phyloP scores from a whole-genome alignment of 2,329 filamentous ascomycete species.

The Plectosphaerella plurivora region DNA sequence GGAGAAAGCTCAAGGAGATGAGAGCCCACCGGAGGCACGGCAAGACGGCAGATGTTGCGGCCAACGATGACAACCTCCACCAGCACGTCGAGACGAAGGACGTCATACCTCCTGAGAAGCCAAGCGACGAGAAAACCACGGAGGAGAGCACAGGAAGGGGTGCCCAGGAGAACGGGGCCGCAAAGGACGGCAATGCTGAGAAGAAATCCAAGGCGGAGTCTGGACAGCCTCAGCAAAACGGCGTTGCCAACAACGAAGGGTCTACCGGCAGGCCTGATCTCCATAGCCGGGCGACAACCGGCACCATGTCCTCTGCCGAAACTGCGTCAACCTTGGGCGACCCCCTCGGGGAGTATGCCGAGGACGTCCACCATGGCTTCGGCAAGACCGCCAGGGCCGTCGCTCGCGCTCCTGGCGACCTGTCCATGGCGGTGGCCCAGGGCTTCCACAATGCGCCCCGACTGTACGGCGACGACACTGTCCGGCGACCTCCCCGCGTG shows the following conservation, averaged over 20 bases:
- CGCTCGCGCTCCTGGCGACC: constrained; percentile 53
- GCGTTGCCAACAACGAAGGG: constrained; percentile 1
- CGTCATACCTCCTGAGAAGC: neutral
- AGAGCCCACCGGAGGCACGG: constrained; percentile 13
- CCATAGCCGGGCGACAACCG: constrained; percentile 14
- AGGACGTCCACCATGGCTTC: constrained; percentile 48
- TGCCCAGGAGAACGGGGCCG: neutral
- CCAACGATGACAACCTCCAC: constrained; percentile 6
- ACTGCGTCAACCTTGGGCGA: constrained; percentile 15
- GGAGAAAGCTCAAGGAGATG: constrained; percentile 34
- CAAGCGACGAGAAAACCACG: constrained; percentile 3
- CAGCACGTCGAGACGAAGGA: constrained; percentile 11
- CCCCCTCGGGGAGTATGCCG: constrained; percentile 35
- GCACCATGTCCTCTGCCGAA: constrained; percentile 10
- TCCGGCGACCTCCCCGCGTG: constrained; percentile 57
- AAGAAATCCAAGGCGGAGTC: neutral
- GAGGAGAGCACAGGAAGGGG: neutral
- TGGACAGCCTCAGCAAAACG: neutral
- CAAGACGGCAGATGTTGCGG: constrained; percentile 2
- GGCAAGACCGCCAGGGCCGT: constrained; percentile 46
- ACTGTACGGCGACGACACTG: constrained; percentile 66
- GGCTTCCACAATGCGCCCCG: constrained; percentile 69
- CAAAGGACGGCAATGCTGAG: neutral
- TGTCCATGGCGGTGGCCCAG: constrained; percentile 58
- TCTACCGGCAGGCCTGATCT: constrained; percentile 2